Base-by-base conservation (phyloP, 177 flowering plant species). In the Tripterygium wilfordii region DNA sequence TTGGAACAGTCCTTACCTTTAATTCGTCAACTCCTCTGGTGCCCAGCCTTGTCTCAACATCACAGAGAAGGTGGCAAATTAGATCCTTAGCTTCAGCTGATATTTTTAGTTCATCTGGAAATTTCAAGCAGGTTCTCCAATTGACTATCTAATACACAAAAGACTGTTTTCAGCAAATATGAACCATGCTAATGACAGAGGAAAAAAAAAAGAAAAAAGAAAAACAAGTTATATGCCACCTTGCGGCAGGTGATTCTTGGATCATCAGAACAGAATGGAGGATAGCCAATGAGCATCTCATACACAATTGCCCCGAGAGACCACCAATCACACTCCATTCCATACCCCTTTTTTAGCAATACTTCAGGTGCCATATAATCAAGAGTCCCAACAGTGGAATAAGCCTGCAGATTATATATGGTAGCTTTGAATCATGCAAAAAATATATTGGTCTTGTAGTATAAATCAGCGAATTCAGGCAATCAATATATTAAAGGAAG, bases 241-340 rank as follows among this genome's bases (percentile, higher is more conserved):
- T 89, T 89, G 56, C 88, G 89, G 63, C 92, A 85, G 37, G 95
- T 77, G 15, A 82, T 74, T 60, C 83, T 74, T 23, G 87, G 88
- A 67, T 89, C 95, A 43, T 85, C 95, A 41, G 95, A 83, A 59
- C 87, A 85, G 62, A 89, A 89, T 39, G 97, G 97, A 58, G 92
- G 95, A 62, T 85, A 85, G 25, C 97, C 97, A 25, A 85, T 56
- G 31, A 89, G 82, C 97, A 89, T 89, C 68, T 89, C 97, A 65
- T 83, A 89, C 79, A 89, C 52, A 47, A 89, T 89, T 56, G 95
- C 92, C 29, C 97, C 97, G 36, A 89, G 65, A 16, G 97, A 89
- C 97, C 97, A 89, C 97, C 92, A 88, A 59, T 88, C 97, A 67
- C 97, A 88, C 64, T 88, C 95, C 73, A 85, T 76, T 54, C 97